Base-by-base conservation (phyloP, 306 rosid genomes). In the Medicago arabica region DNA sequence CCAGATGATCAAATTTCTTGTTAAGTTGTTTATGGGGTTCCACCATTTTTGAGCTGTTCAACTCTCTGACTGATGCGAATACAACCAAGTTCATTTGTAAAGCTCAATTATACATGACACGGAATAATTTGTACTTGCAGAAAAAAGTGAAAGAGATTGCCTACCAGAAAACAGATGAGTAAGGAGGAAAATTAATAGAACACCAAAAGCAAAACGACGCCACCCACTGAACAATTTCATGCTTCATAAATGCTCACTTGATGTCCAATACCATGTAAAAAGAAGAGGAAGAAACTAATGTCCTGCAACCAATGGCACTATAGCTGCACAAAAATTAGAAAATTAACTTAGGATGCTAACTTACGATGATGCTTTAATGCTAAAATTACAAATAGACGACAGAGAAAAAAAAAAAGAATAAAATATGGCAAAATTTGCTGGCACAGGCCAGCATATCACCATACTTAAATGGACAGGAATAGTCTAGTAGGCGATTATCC, bases 1-100 rank as follows among this genome's bases (percentile, higher is more conserved):
- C 83, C 62, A 92, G 82, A 85, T 90, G 96, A 83, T 91, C 92
- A 57, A 78, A 83, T 87, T 91, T 93, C 63, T 73, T 89, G 84
- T 71, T 80, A 18, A 76, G 71, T 78, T 89, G 85, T 62, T 77
- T 80, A 63, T 41, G 89, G 39, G 79, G 75, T 75, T 81, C 84
- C 77, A 69, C 80, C 72, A 73, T 41, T 60, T 76, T 74, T 65
- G 91, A 57, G 72, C 71, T 84, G 74, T 88, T 83, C 89, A 90
- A 82, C 68, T 92, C 87, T 83, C 76, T 57, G 44, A 87, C 97
- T 95, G 77, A 70, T 79, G 75, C 68, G 54, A 85, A 8, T 46
- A 17, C 44, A 70, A 70, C 10, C n/a, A 70, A 63, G 36, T 40
- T 39, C 23, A 74, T 18, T 67, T 7, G 60, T 72, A 49, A 64